Evolutionary conservation across 2,329 filamentous ascomycete species (phyloP).

Genomic region (Cyphellophora europaea): DNA sequence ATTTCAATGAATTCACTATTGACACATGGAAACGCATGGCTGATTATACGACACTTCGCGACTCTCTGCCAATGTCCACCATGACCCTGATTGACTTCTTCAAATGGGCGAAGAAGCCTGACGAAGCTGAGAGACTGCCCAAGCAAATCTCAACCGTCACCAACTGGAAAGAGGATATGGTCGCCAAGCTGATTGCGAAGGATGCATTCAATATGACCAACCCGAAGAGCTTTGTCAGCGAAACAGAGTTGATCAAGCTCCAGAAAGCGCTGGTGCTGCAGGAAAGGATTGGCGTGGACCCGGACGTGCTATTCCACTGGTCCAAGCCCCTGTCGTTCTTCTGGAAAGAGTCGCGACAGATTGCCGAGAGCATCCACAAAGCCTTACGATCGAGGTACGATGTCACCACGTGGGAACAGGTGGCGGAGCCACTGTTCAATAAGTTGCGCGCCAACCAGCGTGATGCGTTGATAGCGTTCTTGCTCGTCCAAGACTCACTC

Average conservation of each 20-base stretch:
- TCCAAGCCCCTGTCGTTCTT: too few species aligned
- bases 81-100: not conserved
- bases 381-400: too few species aligned
- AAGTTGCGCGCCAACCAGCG: conserved; percentile 6
- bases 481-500: conserved; percentile 7
- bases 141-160: not conserved
- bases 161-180: not conserved
- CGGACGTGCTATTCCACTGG: too few species aligned
- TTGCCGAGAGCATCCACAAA: too few species aligned
- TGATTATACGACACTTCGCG: not conserved
- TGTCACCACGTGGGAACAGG: too few species aligned
- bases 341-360: too few species aligned
- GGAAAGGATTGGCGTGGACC: too few species aligned
- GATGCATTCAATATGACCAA: not conserved
- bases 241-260: too few species aligned
- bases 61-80: not conserved
- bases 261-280: too few species aligned
- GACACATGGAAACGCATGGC: not conserved
- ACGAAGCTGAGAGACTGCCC: too few species aligned
- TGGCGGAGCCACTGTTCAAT: too few species aligned
- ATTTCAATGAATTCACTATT: not conserved
- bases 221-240: not conserved
- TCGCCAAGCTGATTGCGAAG: not conserved
- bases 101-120: not conserved
- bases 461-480: conserved; percentile 16